These are phyloP conservation scores for Phytophthora syringae DNA, from an alignment of 352 stramenopile genomes.

Conservation along the genomic window DNA sequence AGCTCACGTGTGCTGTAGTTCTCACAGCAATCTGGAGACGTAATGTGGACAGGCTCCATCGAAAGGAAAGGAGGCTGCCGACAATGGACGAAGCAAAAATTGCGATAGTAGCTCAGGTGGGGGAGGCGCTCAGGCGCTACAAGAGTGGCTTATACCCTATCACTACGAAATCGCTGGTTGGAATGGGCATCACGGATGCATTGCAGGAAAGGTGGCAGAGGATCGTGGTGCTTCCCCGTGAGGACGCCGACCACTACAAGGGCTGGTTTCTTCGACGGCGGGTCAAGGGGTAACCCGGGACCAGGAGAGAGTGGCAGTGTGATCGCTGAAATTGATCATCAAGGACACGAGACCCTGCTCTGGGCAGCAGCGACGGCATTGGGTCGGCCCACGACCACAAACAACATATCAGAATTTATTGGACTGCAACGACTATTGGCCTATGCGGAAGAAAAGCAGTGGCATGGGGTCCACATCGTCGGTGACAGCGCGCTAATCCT, in stretches of 20 bases:
- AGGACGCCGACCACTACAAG: background rate
- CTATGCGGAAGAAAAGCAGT: background rate
- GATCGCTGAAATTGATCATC: background rate
- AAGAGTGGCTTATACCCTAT: no score
- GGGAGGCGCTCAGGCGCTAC: background rate
- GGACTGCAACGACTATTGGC: background rate
- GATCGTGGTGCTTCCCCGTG: no score
- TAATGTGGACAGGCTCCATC: background rate
- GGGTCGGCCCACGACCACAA: background rate
- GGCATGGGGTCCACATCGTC: background rate
- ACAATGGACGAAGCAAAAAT: background rate
- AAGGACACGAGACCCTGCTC: background rate
- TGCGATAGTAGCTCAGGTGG: background rate
- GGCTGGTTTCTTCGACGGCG: background rate
- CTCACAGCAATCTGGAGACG: background rate
- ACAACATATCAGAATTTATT: background rate
- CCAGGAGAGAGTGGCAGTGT: background rate
- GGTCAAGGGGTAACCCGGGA: background rate
- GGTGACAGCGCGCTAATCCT: background rate
- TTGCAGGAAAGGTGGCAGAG: no score
- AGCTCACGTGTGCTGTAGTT: background rate
- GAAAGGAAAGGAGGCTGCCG: no score
- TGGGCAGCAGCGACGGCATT: background rate
- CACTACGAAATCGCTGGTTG: no score
- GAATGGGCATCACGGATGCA: no score